phyloP scores from a whole-genome alignment of 805 yeast genomes.

The Wickerhamiella dianesei region DNA sequence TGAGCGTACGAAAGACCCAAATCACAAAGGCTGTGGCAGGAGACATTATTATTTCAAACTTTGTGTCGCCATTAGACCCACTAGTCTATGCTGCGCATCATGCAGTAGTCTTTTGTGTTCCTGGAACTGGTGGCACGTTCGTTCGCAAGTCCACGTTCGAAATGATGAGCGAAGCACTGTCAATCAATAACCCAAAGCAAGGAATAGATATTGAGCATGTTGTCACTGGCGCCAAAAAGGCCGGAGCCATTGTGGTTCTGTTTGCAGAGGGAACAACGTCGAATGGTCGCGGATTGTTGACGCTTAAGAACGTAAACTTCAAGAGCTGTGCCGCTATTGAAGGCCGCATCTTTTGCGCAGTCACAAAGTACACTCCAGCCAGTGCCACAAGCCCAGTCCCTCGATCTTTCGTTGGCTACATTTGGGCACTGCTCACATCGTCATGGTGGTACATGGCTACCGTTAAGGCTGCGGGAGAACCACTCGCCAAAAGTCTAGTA shows the following conservation, averaged over 20 bases:
- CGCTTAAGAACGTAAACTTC: conserved; percentile 31
- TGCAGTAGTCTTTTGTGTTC: conserved; percentile 27
- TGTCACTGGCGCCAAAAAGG: conserved; percentile 19
- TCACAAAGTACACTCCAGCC: conserved; percentile 25
- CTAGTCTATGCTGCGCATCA: conserved; percentile 24
- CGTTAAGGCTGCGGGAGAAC: conserved; percentile 22
- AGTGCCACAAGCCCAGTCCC: conserved; percentile 27
- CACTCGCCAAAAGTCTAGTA: conserved; percentile 13
- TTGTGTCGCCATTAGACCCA: conserved; percentile 46
- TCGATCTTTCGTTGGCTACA: conserved; percentile 17
- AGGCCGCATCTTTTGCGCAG: conserved; percentile 19
- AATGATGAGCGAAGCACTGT: conserved; percentile 16
- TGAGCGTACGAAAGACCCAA: conserved; percentile 27
- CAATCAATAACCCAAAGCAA: not conserved
- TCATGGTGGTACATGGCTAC: conserved; percentile 21
- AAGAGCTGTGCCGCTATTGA: conserved; percentile 7
- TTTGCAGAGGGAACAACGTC: conserved; percentile 78
- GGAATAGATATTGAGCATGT: conserved; percentile 11
- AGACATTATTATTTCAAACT: conserved; percentile 44
- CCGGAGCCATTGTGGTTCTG: conserved; percentile 37
- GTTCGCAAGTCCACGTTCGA: conserved; percentile 10
- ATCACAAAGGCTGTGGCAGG: conserved; percentile 19
- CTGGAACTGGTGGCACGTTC: conserved; percentile 27
- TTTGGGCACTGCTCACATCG: conserved; percentile 15
- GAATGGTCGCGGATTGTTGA: conserved; percentile 64